Evolutionary conservation across 371 early-diverging fungal genomes (phyloP).

Genomic region (Mortierella sp.): DNA sequence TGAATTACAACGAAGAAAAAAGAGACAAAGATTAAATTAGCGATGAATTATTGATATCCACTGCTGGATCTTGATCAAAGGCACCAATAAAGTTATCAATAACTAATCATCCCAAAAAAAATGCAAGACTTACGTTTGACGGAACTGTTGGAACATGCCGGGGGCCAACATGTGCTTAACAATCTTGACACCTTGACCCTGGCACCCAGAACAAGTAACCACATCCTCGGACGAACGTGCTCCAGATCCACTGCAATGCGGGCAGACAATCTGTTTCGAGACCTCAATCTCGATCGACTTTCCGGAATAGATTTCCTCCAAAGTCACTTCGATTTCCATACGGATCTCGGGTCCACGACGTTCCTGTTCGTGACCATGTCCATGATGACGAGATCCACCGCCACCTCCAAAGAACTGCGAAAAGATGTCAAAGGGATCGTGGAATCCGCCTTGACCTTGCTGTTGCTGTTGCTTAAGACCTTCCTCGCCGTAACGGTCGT

Average conservation of each 20-base stretch:
- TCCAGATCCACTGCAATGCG: slow-evolving; percentile 94
- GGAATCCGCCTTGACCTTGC: slow-evolving; percentile 76
- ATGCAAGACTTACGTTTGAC: slow-evolving; percentile 75
- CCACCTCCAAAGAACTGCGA: slow-evolving; percentile 89
- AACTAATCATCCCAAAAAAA: too few relatives aligned
- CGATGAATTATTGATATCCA: too few relatives aligned
- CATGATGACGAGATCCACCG: slow-evolving; percentile 51
- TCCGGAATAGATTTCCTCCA: slow-evolving; percentile 94
- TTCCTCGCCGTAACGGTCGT: slow-evolving; percentile 96
- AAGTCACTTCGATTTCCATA: slow-evolving; percentile 84
- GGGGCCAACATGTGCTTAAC: slow-evolving; percentile 92
- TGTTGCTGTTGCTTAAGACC: slow-evolving; percentile 83
- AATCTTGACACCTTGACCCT: slow-evolving; percentile 86
- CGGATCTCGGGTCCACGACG: slow-evolving; percentile 84
- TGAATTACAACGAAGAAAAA: not conserved
- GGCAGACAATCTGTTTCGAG: slow-evolving; percentile 94
- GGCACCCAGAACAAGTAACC: slow-evolving; percentile 83
- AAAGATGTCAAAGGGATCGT: slow-evolving; percentile 96
- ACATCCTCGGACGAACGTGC: slow-evolving; percentile 90
- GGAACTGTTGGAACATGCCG: slow-evolving; percentile 95
- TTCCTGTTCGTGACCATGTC: slow-evolving; percentile 64
- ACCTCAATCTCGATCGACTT: slow-evolving; percentile 89
- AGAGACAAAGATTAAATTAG: too few relatives aligned
- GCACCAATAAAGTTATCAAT: too few relatives aligned
- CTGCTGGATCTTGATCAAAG: too few relatives aligned